A percentile compares a stretch with the other conserved stretches of the same genome.
Conservation (phyloP, 108 stramenopile species). For the Aureococcus anophagefferens region DNA sequence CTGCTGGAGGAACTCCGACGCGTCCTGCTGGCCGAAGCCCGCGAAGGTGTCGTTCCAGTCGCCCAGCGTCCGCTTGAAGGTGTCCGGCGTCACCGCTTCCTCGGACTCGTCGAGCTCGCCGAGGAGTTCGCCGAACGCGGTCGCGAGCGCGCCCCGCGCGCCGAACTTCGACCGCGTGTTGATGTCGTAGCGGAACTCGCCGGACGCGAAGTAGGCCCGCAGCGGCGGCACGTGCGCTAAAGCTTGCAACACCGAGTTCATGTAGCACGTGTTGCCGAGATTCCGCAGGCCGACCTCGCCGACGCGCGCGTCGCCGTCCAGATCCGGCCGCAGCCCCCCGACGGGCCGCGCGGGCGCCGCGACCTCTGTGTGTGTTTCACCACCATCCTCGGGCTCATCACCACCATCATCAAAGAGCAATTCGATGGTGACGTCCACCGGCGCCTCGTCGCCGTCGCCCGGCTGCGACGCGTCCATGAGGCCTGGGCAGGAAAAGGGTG, state of each 20-base stretch:
- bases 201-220: conserved; percentile 37
- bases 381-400: too few relatives aligned
- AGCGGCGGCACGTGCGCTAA: conserved; percentile 31
- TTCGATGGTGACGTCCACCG: too few relatives aligned
- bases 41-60: conserved; percentile 33
- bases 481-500: too few relatives aligned
- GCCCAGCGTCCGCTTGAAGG: conserved; percentile 30
- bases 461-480: too few relatives aligned
- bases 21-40: conserved; percentile 51
- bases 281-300: conserved; percentile 46
- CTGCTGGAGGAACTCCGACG: conserved; percentile 41
- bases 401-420: too few relatives aligned
- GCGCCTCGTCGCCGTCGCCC: too few relatives aligned
- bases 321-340: too few relatives aligned
- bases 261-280: conserved; percentile 57
- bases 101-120: conserved; percentile 24
- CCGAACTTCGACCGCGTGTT: conserved; percentile 37
- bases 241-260: conserved; percentile 43
- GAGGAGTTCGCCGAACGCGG: conserved; percentile 32
- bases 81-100: conserved; percentile 16
- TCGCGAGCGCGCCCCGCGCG: conserved; percentile 30
- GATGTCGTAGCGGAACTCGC: conserved; percentile 16
- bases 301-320: too few relatives aligned
- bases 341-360: too few relatives aligned
- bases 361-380: too few relatives aligned